Conservation (phyloP, 2,329 filamentous ascomycete species). For the Fusarium armeniacum region DNA sequence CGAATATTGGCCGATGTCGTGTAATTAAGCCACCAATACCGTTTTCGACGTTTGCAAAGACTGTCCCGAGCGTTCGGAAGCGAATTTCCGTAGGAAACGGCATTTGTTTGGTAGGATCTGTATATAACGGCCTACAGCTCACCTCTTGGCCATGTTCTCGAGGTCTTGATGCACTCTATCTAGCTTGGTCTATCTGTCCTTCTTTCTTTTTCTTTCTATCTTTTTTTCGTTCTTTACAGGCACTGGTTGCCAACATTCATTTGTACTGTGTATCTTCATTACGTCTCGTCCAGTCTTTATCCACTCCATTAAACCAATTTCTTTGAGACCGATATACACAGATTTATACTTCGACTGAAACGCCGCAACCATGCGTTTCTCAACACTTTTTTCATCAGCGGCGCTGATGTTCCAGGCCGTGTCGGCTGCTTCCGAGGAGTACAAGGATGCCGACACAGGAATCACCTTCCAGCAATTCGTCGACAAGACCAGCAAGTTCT, state of each 20-base stretch:
- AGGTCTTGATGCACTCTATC: constrained; percentile 16
- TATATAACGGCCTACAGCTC: constrained; percentile 25
- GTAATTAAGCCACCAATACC: constrained; percentile 33
- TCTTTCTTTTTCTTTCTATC: constrained; percentile 8
- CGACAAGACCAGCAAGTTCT: constrained; percentile 60
- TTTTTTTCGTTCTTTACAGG: constrained; percentile 33
- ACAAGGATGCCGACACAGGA: constrained; percentile 63
- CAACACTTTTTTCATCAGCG: constrained; percentile 38
- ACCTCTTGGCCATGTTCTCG: background rate
- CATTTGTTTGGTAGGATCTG: background rate
- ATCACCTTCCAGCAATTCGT: constrained; percentile 68
- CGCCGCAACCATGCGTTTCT: constrained; percentile 38
- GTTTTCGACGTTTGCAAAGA: constrained; percentile 25
- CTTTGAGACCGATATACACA: constrained; percentile 18
- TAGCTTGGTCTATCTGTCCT: constrained; percentile 30
- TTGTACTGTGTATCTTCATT: constrained; percentile 17
- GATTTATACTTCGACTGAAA: constrained; percentile 2
- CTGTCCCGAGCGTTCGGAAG: constrained; percentile 31
- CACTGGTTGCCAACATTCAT: constrained; percentile 40
- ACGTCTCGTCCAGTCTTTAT: constrained; percentile 12
- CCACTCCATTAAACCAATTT: background rate
- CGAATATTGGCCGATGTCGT: constrained; percentile 26
- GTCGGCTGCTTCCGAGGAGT: constrained; percentile 46
- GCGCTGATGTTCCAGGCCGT: constrained; percentile 36
- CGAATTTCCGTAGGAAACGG: constrained; percentile 11